Conservation (phyloP, 2,329 filamentous ascomycete species). For the Pyrenochaeta sp. region DNA sequence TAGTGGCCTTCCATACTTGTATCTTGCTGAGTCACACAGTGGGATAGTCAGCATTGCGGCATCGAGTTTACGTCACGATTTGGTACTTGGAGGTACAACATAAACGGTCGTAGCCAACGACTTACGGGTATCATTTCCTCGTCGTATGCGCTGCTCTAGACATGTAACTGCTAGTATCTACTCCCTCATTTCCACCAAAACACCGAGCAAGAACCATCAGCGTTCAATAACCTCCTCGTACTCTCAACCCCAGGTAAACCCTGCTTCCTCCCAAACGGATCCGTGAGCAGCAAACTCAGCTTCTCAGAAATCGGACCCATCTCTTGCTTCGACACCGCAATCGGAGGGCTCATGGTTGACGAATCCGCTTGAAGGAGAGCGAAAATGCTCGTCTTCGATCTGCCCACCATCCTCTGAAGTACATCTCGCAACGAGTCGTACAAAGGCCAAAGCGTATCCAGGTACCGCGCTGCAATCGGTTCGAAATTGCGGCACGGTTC, state of each 20-base stretch:
- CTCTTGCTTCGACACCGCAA: slow-evolving; percentile 43
- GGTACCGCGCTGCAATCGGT: slow-evolving; percentile 43
- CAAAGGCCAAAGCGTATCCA: slow-evolving; percentile 45
- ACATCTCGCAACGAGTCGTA: slow-evolving; percentile 45
- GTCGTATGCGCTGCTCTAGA: background rate
- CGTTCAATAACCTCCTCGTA: slow-evolving; percentile 41
- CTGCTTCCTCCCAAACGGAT: slow-evolving; percentile 49
- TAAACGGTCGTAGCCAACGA: background rate
- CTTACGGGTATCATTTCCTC: background rate
- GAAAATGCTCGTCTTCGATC: slow-evolving; percentile 47
- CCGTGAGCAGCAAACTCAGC: slow-evolving; percentile 41
- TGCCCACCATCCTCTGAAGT: slow-evolving; percentile 41
- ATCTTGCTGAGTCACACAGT: background rate
- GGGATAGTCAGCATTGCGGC: background rate
- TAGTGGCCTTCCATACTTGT: background rate
- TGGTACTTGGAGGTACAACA: background rate
- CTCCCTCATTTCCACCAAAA: slow-evolving; percentile 46
- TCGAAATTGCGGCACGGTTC: slow-evolving; percentile 42
- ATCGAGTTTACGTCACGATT: background rate
- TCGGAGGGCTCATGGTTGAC: slow-evolving; percentile 32
- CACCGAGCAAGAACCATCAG: slow-evolving; percentile 42
- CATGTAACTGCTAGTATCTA: background rate
- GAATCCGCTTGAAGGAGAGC: slow-evolving; percentile 40
- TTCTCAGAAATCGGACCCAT: slow-evolving; percentile 48
- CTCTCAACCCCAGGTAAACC: slow-evolving; percentile 26